Percentiles rank a stretch among this genome's conserved stretches.
These are phyloP conservation scores for Aspergillus cavernicola DNA, from an alignment of 495 filamentous ascomycete genomes.

Conservation along the genomic window DNA sequence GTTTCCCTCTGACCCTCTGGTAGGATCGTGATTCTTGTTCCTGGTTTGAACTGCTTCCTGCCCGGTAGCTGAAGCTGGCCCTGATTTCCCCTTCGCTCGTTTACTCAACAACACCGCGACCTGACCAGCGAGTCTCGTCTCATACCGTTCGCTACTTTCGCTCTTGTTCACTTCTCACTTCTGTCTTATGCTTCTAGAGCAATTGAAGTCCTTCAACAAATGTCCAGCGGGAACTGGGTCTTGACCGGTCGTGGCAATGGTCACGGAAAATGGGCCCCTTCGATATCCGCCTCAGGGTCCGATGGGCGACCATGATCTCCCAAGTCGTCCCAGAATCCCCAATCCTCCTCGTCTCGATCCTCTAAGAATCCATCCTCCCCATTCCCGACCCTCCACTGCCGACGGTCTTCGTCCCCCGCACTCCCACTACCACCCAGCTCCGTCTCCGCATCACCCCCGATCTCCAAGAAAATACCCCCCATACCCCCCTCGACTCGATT, in stretches of 20 bases:
- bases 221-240: slow-evolving; percentile 44
- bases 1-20: slow-evolving; percentile 24
- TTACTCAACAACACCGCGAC: slow-evolving; percentile 9
- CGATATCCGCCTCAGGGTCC: slow-evolving; percentile 32
- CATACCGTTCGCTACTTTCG: neutral
- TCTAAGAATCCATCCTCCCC: slow-evolving; percentile 32
- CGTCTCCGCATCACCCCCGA: slow-evolving; percentile 25
- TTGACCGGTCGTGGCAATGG: slow-evolving; percentile 46
- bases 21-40: slow-evolving; percentile 23
- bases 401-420: slow-evolving; percentile 23
- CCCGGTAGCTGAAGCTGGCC: slow-evolving; percentile 13
- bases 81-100: slow-evolving; percentile 13
- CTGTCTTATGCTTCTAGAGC: neutral
- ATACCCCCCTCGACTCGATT: slow-evolving; percentile 21
- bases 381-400: slow-evolving; percentile 24
- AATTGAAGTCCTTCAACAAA: slow-evolving; percentile 28
- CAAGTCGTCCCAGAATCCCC: slow-evolving; percentile 32
- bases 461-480: slow-evolving; percentile 26
- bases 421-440: slow-evolving; percentile 12
- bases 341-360: slow-evolving; percentile 34
- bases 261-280: slow-evolving; percentile 44
- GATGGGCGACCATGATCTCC: slow-evolving; percentile 31
- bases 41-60: slow-evolving; percentile 17
- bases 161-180: neutral
- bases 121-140: slow-evolving; percentile 7